These are phyloP conservation scores for Murraya koenigii DNA, from an alignment of 345 rosid genomes.

Conservation along the genomic window DNA sequence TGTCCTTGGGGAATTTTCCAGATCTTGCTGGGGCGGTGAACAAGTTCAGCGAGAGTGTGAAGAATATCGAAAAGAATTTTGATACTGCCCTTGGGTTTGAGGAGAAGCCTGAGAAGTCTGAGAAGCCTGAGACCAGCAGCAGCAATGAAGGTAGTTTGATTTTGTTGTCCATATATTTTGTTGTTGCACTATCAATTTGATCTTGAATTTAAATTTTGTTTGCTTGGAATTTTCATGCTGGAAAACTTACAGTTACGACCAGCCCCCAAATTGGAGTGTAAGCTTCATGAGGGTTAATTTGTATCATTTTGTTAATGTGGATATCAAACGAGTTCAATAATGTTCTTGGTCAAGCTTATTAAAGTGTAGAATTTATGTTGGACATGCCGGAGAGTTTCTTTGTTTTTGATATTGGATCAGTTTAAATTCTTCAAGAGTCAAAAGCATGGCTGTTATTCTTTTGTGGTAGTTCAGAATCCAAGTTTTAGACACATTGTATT, in stretches of 20 bases:
- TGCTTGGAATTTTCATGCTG: background rate
- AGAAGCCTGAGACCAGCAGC: conserved; percentile 55
- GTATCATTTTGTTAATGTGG: too few species aligned
- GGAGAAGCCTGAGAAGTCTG: conserved; percentile 79
- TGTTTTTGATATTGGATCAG: background rate
- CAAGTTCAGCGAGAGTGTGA: conserved; percentile 98
- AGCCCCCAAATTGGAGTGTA: background rate
- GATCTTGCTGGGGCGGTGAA: conserved; percentile 99
- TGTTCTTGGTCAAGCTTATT: background rate
- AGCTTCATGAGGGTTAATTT: too few species aligned
- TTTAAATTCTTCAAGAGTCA: background rate
- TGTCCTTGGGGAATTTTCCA: conserved; percentile 81
- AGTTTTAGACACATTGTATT: background rate
- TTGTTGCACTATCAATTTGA: background rate
- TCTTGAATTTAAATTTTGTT: background rate
- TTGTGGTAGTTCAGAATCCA: background rate
- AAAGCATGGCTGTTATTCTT: background rate
- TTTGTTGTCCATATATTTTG: background rate
- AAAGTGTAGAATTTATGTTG: background rate
- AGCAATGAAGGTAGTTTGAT: conserved; percentile 54
- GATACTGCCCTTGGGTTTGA: conserved; percentile 95
- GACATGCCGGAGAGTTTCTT: background rate
- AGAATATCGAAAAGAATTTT: conserved; percentile 97
- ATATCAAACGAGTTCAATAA: too few species aligned
- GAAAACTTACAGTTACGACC: background rate